A percentile compares a stretch with the other conserved stretches of the same genome.
Evolutionary conservation across 2,329 filamentous ascomycete genomes (phyloP).

Genomic region (Ophiostoma tasmaniense): DNA sequence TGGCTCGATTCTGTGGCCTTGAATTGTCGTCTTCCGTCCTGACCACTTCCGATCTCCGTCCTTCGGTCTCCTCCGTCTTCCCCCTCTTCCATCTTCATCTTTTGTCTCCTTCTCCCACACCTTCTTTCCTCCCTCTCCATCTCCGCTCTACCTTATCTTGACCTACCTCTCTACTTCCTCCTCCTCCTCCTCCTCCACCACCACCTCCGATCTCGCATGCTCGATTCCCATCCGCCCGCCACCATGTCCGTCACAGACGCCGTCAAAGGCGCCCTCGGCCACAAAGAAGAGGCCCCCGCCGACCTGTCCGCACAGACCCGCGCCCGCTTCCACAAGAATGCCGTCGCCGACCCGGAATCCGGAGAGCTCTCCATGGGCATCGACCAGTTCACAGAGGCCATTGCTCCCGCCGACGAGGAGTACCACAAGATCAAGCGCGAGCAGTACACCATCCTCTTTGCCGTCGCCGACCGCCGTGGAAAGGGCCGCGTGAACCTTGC

Average conservation of each 20-base stretch:
- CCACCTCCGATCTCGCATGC: neutral
- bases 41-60: conserved; percentile 4
- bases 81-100: neutral
- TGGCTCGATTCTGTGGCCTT: neutral
- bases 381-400: conserved; percentile 82
- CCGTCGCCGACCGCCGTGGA: conserved; percentile 72
- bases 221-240: neutral
- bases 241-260: conserved; percentile 47
- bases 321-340: conserved; percentile 66
- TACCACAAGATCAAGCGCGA: conserved; percentile 97
- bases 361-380: conserved; percentile 74
- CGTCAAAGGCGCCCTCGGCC: conserved; percentile 69
- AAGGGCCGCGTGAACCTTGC: conserved; percentile 65
- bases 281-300: conserved; percentile 33
- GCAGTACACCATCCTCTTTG: conserved; percentile 90
- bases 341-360: conserved; percentile 62
- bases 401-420: conserved; percentile 79
- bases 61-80: neutral
- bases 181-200: neutral
- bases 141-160: neutral
- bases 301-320: conserved; percentile 67
- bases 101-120: neutral
- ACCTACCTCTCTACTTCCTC: neutral
- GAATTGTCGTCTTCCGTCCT: neutral
- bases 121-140: neutral